A percentile compares a stretch with the other conserved stretches of the same genome.
phyloP scores from a whole-genome alignment of 345 rosid genomes.

The Eucalyptus cloeziana region DNA sequence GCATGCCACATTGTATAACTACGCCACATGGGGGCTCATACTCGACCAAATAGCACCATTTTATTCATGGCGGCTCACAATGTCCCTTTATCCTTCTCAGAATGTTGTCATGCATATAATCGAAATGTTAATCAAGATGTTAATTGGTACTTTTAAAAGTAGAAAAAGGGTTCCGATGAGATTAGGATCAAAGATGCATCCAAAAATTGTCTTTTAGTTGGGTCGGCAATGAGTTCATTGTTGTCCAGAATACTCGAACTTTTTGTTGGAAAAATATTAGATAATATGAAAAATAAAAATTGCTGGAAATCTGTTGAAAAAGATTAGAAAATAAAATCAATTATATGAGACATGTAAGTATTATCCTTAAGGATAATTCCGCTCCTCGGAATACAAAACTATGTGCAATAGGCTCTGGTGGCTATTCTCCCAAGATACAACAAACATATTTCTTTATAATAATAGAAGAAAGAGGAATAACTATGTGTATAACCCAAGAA shows the following conservation, averaged over 20 bases:
- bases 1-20: not conserved
- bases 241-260: not conserved
- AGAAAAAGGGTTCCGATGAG: not conserved
- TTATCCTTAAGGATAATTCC: not conserved
- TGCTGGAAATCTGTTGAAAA: no score
- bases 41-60: not conserved
- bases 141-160: not conserved
- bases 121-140: not conserved
- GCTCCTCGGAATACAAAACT: fast-evolving
- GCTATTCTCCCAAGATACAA: not conserved
- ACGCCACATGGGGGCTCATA: not conserved
- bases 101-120: not conserved
- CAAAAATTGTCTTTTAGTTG: not conserved
- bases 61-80: not conserved
- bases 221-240: not conserved
- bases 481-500: no score
- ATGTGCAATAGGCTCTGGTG: not conserved
- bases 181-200: not conserved
- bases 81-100: not conserved
- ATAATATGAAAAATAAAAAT: no score
- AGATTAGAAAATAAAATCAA: no score
- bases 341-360: no score
- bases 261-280: not conserved
- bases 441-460: no score
- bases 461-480: not conserved